Percentiles rank a stretch among this genome's conserved stretches.
Evolutionary conservation across 257 asterid species (phyloP).

Genomic region (Jaltomata sinuosa): DNA sequence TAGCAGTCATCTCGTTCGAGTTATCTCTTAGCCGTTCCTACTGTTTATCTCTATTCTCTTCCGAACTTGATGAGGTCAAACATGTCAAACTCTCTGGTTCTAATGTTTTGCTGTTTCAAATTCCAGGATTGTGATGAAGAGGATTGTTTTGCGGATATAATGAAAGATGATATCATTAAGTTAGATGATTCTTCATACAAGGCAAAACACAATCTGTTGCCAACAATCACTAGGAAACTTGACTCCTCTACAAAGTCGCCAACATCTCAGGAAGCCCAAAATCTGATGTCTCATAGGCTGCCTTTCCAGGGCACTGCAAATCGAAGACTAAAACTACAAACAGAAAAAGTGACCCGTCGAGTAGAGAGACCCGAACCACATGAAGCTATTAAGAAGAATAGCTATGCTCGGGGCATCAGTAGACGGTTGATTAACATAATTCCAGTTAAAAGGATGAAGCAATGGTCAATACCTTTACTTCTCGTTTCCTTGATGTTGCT

Average conservation of each 20-base stretch:
- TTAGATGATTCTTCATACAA: slow-evolving; percentile 45
- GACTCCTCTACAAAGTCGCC: slow-evolving; percentile 2
- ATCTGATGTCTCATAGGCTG: background rate
- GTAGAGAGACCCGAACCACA: background rate
- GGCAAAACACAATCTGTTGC: background rate
- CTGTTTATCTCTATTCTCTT: background rate
- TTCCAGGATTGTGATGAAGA: slow-evolving; percentile 51
- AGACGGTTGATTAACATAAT: background rate
- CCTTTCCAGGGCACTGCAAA: slow-evolving; percentile 59
- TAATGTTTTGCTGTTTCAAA: background rate
- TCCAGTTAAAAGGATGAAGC: background rate
- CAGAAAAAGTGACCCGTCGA: background rate
- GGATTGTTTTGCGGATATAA: slow-evolving; percentile 73
- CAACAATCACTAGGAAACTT: background rate
- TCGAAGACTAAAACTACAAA: slow-evolving; percentile 40
- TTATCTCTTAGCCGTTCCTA: background rate
- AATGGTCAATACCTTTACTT: background rate
- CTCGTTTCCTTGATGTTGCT: background rate
- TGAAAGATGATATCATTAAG: slow-evolving; percentile 71
- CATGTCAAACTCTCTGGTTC: background rate
- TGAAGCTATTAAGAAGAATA: background rate
- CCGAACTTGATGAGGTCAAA: background rate
- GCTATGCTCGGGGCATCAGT: background rate
- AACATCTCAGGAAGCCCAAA: slow-evolving; percentile 10
- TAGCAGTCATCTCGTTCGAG: background rate